Evolutionary conservation across 2,329 filamentous ascomycete genomes (phyloP).

Genomic region (Domatiomyces globalis): DNA sequence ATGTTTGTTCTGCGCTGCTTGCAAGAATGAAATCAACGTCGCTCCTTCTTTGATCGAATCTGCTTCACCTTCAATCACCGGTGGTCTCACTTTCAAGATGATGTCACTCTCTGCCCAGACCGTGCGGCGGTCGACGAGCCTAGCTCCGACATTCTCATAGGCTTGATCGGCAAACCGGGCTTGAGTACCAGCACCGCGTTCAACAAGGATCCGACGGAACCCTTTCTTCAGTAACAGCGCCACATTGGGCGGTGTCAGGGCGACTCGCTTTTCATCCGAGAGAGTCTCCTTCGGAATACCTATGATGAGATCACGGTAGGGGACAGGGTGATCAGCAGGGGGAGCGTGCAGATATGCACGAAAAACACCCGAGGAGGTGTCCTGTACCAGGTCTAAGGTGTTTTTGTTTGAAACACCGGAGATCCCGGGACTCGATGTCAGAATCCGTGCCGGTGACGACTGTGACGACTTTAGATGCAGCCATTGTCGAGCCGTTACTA

Average conservation of each 20-base stretch:
- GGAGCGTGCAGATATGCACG: background rate
- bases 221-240: slow-evolving; percentile 73
- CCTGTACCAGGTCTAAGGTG: background rate
- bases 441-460: too few species aligned
- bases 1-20: slow-evolving; percentile 64
- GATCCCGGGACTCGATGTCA: background rate
- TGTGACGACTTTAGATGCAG: background rate
- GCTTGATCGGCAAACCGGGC: slow-evolving; percentile 66
- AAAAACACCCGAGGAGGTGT: background rate
- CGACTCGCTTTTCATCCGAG: slow-evolving; percentile 65
- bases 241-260: slow-evolving; percentile 73
- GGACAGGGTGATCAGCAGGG: slow-evolving; percentile 23
- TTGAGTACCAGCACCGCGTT: slow-evolving; percentile 62
- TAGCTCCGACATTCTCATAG: slow-evolving; percentile 66
- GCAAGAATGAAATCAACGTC: slow-evolving; percentile 69
- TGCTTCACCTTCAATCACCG: slow-evolving; percentile 53
- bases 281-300: slow-evolving; percentile 70
- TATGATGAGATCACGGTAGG: slow-evolving; percentile 59
- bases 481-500: background rate
- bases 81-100: slow-evolving; percentile 69
- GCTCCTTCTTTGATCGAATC: slow-evolving; percentile 53
- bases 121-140: slow-evolving; percentile 52
- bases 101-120: slow-evolving; percentile 67
- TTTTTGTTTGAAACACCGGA: background rate
- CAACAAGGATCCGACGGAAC: slow-evolving; percentile 60